Evolutionary conservation across 169 alveolate genomes (phyloP), one percentile per base, ranked within the genome.

Genomic region (Plasmodium vinckei): DNA sequence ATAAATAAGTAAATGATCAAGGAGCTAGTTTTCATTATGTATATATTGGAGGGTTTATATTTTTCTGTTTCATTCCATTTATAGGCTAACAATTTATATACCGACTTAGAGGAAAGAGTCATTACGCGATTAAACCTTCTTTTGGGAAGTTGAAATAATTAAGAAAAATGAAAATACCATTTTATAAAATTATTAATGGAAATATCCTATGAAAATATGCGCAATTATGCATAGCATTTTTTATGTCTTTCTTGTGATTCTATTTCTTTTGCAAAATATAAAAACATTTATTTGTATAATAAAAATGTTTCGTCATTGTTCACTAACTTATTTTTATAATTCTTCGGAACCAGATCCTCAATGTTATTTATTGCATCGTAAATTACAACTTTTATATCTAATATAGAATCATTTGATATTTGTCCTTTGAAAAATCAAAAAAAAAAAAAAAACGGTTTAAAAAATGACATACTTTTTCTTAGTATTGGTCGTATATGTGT

Each of bases 311-410:
- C 72, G 6, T 33, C 72, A 63, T 75, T 51, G 5, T n/a, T 3
- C 33, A 75, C 46, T 33, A 61, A 23, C 21, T 44, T 39, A 17
- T 75, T 33, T 42, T 61, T 54, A 39, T 27, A 61, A 17, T 9
- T 75, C 39, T 13, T 60, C 53, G 17, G 5, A 21, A 27, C 15
- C 6, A 75, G 12, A 33, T 33, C 61, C 12, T 63, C 56, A 5
- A 39, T 27, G 27, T 63, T 9, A 54, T 75, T 21, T 21, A 15
- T 21, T 75, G 33, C 65, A 7, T 53, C 15, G 39, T 75, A 73
- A 44, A 75, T 75, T 61, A 46, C 61, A 25, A 75, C 61, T 75
- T 75, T 75, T 15, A 75, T 33, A n/a, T 75, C 88, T 42, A 75
- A 53, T 13, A 75, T 75, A 33, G 73, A 54, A 17, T 61, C 73